phyloP scores from a whole-genome alignment of 345 rosid genomes.

The Hibiscus syriacus region DNA sequence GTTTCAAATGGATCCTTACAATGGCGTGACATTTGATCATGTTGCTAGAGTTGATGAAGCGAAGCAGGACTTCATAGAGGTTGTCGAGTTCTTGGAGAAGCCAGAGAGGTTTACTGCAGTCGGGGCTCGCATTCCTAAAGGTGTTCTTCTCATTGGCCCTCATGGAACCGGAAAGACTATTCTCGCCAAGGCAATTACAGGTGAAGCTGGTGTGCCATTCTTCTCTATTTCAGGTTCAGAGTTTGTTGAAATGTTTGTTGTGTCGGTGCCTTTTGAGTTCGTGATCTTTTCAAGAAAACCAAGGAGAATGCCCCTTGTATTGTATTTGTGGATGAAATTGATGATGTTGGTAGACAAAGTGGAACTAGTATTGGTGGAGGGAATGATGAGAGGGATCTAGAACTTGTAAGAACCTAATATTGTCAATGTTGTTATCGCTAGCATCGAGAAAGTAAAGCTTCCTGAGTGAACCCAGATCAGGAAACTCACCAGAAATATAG shows the following conservation, averaged over 20 bases:
- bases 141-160: too few relatives aligned
- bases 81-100: too few relatives aligned
- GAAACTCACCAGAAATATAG: too few relatives aligned
- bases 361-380: constrained; percentile 95
- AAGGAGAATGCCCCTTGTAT: constrained; percentile 93
- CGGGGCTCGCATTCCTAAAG: constrained; percentile 92
- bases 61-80: constrained; percentile 97
- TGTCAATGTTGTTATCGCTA: too few relatives aligned
- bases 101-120: constrained; percentile 97
- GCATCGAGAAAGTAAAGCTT: too few relatives aligned
- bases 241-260: constrained; percentile 95
- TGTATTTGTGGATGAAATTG: constrained; percentile 92
- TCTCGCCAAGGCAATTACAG: constrained; percentile 96
- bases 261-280: constrained; percentile 97
- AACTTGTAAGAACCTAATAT: too few relatives aligned
- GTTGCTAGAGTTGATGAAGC: constrained; percentile 99
- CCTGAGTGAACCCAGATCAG: too few relatives aligned
- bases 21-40: constrained; percentile 94
- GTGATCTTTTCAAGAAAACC: too few relatives aligned
- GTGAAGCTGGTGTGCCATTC: constrained; percentile 97
- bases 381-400: too few relatives aligned
- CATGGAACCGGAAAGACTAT: constrained; percentile 98
- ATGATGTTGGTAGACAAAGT: constrained; percentile 92
- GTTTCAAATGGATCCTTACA: constrained; percentile 97
- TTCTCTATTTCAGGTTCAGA: constrained; percentile 92